phyloP scores from a whole-genome alignment of 2,329 filamentous ascomycete species.

The Monascus ruber region DNA sequence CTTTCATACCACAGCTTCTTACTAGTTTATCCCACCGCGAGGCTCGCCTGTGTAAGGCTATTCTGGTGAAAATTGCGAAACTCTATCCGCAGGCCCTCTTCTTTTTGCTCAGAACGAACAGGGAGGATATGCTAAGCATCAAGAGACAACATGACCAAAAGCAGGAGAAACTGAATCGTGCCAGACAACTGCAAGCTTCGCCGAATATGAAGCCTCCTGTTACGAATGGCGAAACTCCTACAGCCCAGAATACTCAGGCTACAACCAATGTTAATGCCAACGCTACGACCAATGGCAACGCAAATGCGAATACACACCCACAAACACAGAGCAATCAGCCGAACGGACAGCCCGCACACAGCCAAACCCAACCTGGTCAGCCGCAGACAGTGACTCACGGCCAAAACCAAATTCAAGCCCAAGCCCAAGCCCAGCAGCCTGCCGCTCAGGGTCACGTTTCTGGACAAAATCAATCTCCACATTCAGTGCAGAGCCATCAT shows the following conservation, averaged over 20 bases:
- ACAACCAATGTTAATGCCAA: neutral
- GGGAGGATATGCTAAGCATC: slow-evolving; percentile 86
- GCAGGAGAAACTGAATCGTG: slow-evolving; percentile 47
- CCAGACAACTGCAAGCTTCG: slow-evolving; percentile 48
- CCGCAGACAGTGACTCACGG: neutral
- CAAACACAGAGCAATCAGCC: slow-evolving; percentile 13
- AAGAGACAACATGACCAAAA: slow-evolving; percentile 70
- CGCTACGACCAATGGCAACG: slow-evolving; percentile 6
- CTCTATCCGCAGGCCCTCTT: slow-evolving; percentile 91
- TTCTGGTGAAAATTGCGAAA: slow-evolving; percentile 89
- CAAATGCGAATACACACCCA: slow-evolving; percentile 28
- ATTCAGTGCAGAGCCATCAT: slow-evolving; percentile 5
- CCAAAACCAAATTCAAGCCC: slow-evolving; percentile 6
- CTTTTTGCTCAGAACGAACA: slow-evolving; percentile 84
- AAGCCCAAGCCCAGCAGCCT: slow-evolving; percentile 10
- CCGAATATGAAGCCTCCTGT: slow-evolving; percentile 28
- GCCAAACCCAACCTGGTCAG: slow-evolving; percentile 3
- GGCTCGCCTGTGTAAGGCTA: slow-evolving; percentile 70
- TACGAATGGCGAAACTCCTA: slow-evolving; percentile 32
- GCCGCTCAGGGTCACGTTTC: slow-evolving; percentile 14
- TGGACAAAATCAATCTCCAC: slow-evolving; percentile 5
- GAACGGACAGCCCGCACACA: slow-evolving; percentile 11
- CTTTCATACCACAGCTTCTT: slow-evolving; percentile 91
- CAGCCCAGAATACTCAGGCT: slow-evolving; percentile 36
- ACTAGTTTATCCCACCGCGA: slow-evolving; percentile 87